Evolutionary conservation across 495 filamentous ascomycete species (phyloP).

Genomic region (Astrothelium subdiscretum): DNA sequence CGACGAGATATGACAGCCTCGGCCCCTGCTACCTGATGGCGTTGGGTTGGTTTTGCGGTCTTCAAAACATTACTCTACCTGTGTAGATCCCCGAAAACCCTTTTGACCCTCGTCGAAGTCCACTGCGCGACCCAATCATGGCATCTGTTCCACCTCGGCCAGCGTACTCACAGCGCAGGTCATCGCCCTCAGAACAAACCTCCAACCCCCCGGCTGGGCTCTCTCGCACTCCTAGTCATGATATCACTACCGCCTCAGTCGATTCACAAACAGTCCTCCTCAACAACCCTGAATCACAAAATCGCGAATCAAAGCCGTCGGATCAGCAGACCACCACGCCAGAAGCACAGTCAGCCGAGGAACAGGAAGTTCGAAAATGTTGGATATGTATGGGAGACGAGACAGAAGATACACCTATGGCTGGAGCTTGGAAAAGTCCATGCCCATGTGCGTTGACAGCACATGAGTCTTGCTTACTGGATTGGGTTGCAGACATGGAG

Average conservation of each 20-base stretch:
- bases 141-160: not conserved
- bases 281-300: slow-evolving; percentile 12
- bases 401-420: slow-evolving; percentile 55
- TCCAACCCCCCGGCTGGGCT: not conserved
- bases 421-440: slow-evolving; percentile 66
- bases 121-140: not conserved
- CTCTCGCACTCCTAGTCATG: slow-evolving; percentile 13
- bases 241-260: slow-evolving; percentile 17
- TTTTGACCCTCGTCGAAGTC: too few relatives aligned
- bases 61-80: too few relatives aligned
- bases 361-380: slow-evolving; percentile 49
- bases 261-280: slow-evolving; percentile 28
- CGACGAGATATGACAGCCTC: not conserved
- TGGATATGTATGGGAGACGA: slow-evolving; percentile 89
- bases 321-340: not conserved
- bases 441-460: slow-evolving; percentile 83
- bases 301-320: not conserved
- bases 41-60: too few relatives aligned
- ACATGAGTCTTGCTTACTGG: slow-evolving; percentile 79
- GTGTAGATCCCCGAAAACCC: too few relatives aligned
- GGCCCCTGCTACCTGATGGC: too few relatives aligned
- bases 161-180: not conserved
- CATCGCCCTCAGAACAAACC: not conserved
- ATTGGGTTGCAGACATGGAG: slow-evolving; percentile 83
- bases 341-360: slow-evolving; percentile 10